phyloP scores from a whole-genome alignment of 129 eudicot species.

The Kitagawia praeruptora region DNA sequence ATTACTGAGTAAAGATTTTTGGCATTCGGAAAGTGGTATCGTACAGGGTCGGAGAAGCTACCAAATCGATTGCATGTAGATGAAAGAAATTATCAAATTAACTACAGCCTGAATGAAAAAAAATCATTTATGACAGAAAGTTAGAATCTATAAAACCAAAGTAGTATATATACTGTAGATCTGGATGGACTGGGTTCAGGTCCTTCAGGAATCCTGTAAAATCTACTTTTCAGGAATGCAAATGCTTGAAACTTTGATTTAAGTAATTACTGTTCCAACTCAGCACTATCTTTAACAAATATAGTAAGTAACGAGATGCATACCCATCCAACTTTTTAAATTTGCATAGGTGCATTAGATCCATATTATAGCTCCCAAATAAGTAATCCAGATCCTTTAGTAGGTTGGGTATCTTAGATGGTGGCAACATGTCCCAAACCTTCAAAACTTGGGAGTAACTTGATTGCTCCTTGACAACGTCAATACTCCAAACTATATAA shows the following conservation, averaged over 20 bases:
- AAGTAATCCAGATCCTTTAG: not conserved
- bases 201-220: not conserved
- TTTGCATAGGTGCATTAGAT: conserved; percentile 1
- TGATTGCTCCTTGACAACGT: not conserved
- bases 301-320: not conserved
- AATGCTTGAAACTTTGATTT: not conserved
- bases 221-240: not conserved
- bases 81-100: not conserved
- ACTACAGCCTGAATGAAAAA: not conserved
- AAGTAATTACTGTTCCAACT: not conserved
- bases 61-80: not conserved
- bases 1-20: not conserved
- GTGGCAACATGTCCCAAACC: conserved; percentile 16
- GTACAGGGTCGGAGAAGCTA: not conserved
- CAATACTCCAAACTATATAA: not conserved
- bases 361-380: conserved; percentile 1
- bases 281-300: not conserved
- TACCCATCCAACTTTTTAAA: conserved; percentile 6
- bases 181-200: not conserved
- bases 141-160: not conserved
- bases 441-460: conserved; percentile 5
- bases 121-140: not conserved
- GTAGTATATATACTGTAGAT: not conserved
- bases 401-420: conserved; percentile 2
- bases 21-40: not conserved